phyloP scores from a whole-genome alignment of 1,284 basidiomycete species.

The Rhodofomes roseus region DNA sequence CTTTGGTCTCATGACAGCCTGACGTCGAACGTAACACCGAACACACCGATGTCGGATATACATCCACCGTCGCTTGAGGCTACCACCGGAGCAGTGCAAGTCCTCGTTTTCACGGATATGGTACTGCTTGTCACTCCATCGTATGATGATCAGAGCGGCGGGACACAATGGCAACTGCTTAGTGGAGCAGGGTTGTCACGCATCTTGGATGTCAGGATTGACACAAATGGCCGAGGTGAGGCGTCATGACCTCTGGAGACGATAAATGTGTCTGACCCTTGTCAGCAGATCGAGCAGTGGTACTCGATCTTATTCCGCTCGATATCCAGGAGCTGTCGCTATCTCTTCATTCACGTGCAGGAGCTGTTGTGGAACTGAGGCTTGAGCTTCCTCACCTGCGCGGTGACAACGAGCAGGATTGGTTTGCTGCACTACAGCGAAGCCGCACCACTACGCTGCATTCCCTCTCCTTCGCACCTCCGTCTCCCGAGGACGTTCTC shows the following conservation, averaged over 20 bases:
- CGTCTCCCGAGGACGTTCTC: slow-evolving; percentile 27
- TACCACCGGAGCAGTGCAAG: slow-evolving; percentile 24
- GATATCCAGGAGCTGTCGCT: slow-evolving; percentile 38
- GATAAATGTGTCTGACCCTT: not conserved
- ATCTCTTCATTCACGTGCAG: slow-evolving; percentile 37
- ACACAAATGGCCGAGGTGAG: slow-evolving; percentile 16
- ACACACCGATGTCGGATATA: slow-evolving; percentile 13
- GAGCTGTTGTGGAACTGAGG: slow-evolving; percentile 34
- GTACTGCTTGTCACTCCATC: slow-evolving; percentile 37
- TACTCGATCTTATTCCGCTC: slow-evolving; percentile 54
- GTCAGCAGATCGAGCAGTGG: slow-evolving; percentile 25
- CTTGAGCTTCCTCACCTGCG: slow-evolving; percentile 18
- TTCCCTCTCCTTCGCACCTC: slow-evolving; percentile 45
- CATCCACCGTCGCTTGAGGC: not conserved
- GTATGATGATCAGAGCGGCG: slow-evolving; percentile 18
- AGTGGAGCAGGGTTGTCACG: slow-evolving; percentile 53
- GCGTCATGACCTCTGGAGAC: not conserved
- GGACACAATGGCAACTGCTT: slow-evolving; percentile 41
- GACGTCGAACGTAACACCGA: slow-evolving; percentile 15
- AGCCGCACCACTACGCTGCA: slow-evolving; percentile 51
- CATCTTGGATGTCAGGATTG: slow-evolving; percentile 46
- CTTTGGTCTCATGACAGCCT: slow-evolving; percentile 22
- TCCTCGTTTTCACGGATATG: slow-evolving; percentile 52
- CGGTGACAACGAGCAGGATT: slow-evolving; percentile 27
- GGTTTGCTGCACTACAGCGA: slow-evolving; percentile 48